Evolutionary conservation across 495 filamentous ascomycete species (phyloP).

Genomic region (Cryomyces antarcticus): DNA sequence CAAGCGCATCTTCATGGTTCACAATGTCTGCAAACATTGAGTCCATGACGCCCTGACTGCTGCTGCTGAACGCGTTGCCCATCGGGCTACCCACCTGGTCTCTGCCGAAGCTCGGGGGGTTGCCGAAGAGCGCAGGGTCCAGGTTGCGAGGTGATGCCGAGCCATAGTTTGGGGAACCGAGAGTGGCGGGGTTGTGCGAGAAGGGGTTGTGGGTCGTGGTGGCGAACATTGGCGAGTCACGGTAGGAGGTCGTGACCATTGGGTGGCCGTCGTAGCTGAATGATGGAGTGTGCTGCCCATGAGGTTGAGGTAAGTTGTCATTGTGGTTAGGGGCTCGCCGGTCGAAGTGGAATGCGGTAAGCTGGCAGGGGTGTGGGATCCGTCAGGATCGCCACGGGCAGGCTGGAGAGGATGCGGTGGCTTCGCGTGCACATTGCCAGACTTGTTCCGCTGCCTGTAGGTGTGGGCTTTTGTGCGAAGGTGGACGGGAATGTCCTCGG

Average conservation of each 20-base stretch:
- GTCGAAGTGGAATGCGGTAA: background rate
- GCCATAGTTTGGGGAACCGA: background rate
- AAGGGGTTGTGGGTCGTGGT: background rate
- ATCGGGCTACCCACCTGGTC: background rate
- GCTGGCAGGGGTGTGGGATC: background rate
- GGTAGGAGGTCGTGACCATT: background rate
- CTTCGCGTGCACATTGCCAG: slow-evolving; percentile 14
- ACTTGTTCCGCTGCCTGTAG: slow-evolving; percentile 23
- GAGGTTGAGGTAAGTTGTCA: background rate
- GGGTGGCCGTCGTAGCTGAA: background rate
- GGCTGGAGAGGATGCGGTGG: background rate
- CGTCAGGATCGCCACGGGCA: background rate
- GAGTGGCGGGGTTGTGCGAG: background rate
- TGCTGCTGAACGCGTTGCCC: background rate
- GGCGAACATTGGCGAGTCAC: background rate
- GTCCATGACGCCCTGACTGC: background rate
- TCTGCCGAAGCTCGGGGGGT: background rate
- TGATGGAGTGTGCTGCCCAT: background rate
- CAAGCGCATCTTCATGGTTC: no score
- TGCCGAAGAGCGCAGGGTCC: background rate
- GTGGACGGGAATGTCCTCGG: slow-evolving; percentile 69
- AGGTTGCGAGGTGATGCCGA: background rate
- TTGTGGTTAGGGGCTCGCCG: background rate
- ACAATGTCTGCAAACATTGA: slow-evolving; percentile 3
- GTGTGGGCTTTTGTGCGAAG: slow-evolving; percentile 55